phyloP scores from a whole-genome alignment of 352 stramenopile species.

The Globisporangium echinulatum region DNA sequence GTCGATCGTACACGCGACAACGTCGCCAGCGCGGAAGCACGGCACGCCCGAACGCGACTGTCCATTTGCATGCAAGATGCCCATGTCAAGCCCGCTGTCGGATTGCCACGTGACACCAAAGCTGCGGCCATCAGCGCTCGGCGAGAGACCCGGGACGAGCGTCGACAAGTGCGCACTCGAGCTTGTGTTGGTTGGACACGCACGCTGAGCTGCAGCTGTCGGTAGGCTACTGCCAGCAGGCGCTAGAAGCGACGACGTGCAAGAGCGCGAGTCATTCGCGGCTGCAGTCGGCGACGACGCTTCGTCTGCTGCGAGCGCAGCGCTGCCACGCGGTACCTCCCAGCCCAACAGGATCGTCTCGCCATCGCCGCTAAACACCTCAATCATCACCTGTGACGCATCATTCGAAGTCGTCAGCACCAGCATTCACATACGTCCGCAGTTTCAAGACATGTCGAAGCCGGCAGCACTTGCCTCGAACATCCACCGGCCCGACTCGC shows the following conservation, averaged over 20 bases:
- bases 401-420: not conserved
- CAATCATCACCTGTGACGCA: constrained; percentile 20
- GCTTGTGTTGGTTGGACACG: not conserved
- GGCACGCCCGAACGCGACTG: constrained; percentile 58
- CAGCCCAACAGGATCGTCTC: constrained; percentile 74
- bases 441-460: not conserved
- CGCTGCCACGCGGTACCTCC: constrained; percentile 44
- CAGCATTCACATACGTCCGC: no score
- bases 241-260: not conserved
- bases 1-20: constrained; percentile 72
- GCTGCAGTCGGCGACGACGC: no score
- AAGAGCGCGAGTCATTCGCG: not conserved
- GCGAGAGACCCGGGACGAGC: constrained; percentile 54
- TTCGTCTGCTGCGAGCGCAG: not conserved
- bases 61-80: constrained; percentile 65
- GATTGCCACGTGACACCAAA: constrained; percentile 75
- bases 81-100: constrained; percentile 65
- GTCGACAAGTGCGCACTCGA: constrained; percentile 2
- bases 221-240: not conserved
- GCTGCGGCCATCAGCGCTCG: constrained; percentile 41
- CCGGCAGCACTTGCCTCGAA: constrained; percentile 34
- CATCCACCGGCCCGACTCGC: constrained; percentile 75
- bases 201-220: not conserved
- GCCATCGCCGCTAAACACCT: constrained; percentile 51
- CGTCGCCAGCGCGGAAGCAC: constrained; percentile 58